Conservation (phyloP, 176 grass and related monocot genomes). For the Guadua angustifolia region DNA sequence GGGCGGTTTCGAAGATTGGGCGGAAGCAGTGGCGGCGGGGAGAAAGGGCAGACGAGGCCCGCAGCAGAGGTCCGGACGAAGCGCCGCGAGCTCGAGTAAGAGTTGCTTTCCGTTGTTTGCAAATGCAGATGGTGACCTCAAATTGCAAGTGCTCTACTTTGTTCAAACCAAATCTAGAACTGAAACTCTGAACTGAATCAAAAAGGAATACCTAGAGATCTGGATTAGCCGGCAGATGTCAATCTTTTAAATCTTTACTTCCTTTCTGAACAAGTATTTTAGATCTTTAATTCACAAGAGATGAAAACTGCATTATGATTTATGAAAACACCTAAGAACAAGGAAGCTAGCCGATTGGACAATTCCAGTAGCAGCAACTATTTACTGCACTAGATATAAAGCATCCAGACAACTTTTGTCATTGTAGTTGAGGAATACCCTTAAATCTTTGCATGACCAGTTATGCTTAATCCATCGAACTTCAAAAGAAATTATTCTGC, state of each 20-base stretch:
- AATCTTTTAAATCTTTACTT: background rate
- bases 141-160: background rate
- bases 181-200: background rate
- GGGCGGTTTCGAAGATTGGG: no score
- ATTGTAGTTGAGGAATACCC: background rate
- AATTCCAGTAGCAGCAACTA: background rate
- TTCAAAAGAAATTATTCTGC: conserved; percentile 1
- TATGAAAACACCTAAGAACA: background rate
- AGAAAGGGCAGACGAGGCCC: no score
- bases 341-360: background rate
- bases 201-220: background rate
- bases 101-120: background rate
- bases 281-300: background rate
- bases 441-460: background rate
- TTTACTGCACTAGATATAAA: background rate
- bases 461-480: background rate
- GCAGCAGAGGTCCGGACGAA: no score
- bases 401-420: background rate
- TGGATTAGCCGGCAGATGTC: background rate
- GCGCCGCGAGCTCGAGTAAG: no score
- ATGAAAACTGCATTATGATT: background rate
- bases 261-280: no score
- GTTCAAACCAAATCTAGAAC: background rate
- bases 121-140: background rate
- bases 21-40: no score